Base-by-base conservation (phyloP, 768 basidiomycete genomes). In the Collybia sp. region DNA sequence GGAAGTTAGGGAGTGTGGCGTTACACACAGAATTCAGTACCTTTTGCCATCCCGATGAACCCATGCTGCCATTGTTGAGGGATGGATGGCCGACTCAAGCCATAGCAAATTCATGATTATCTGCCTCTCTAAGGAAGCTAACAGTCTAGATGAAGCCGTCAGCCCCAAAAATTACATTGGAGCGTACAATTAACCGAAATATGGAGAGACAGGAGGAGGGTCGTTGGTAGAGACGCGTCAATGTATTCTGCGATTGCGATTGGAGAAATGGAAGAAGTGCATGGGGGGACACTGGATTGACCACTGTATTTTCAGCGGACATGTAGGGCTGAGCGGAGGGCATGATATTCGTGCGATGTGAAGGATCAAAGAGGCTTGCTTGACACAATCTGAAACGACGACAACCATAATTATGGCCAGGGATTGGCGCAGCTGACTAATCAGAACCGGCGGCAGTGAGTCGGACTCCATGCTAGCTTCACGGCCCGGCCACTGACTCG, bases 191-290 rank as follows among this genome's bases (percentile, higher is more conserved):
- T 52, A 50, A 90, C 88, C 93, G 81, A 66, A 93, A 93, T 63
- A 96, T 83, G 18, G 89, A 85, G 43, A 96, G 77, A 66, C 92
- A 93, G 68, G 88, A 85, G 2, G 91, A 92, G 8, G 93, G 91
- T 13, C 80, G 76, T 57, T 85, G 80, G 59, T 93, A 96, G 42
- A 96, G 70, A 18, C 91, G 78, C 15, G 79, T 82, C 42, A 94
- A 64, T 10, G 84, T 82, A 48, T 75, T 82, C 61, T 89, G 86
- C 0, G 88, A 85, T 57, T 93, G 88, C 0, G 81, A 76, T 49
- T 88, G 83, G 20, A 44, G 30, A 40, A 41, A 30, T 25, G 40
- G 13, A 20, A 30, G 32, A 36, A 48, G 19, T 30, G 18, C 32
- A 39, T 17, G 12, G 15, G 13, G 33, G 10, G 17, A 33, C 40